phyloP scores from a whole-genome alignment of 345 rosid species.

The Eucalyptus sp. region DNA sequence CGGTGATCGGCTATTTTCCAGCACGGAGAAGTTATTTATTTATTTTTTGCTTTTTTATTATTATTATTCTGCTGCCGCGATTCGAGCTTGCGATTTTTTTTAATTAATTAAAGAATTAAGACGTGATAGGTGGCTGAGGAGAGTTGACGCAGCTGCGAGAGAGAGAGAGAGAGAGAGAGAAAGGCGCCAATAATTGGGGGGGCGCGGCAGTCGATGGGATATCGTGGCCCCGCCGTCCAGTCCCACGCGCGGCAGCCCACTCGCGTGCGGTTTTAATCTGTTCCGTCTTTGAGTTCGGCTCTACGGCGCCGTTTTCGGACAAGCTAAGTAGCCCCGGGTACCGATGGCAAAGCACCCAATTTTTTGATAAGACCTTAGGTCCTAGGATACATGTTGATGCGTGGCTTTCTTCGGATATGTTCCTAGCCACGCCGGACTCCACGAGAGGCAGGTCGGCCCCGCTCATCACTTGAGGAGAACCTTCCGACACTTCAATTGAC shows the following conservation, averaged over 20 bases:
- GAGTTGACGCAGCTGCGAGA: not conserved
- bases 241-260: not conserved
- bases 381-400: not conserved
- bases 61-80: not conserved
- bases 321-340: not conserved
- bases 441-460: not conserved
- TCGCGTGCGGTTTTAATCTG: not conserved
- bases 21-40: not conserved
- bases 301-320: not conserved
- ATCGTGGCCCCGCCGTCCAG: not conserved
- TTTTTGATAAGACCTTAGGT: not conserved
- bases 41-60: not conserved
- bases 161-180: not conserved
- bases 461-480: not conserved
- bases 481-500: accelerated
- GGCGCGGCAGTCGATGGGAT: not conserved
- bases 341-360: not conserved
- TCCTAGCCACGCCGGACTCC: not conserved
- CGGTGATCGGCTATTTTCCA: not conserved
- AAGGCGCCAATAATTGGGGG: not conserved
- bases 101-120: not conserved
- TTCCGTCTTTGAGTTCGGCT: not conserved
- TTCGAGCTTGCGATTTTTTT: not conserved
- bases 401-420: not conserved
- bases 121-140: not conserved